Conservation (phyloP, 441 rosid genomes). For the Sinapis alba region DNA sequence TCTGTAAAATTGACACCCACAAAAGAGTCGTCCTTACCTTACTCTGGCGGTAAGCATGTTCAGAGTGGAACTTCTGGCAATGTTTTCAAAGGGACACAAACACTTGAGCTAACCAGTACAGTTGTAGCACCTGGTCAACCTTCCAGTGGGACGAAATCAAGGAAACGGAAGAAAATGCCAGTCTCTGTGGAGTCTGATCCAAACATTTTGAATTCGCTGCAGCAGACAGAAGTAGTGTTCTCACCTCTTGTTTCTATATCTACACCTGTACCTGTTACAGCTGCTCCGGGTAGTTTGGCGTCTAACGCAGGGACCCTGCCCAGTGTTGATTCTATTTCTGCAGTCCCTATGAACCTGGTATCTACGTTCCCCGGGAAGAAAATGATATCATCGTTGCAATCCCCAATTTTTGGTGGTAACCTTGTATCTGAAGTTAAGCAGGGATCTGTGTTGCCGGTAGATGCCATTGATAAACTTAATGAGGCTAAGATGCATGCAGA, state of each 20-base stretch:
- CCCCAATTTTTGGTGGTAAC: slow-evolving; percentile 47
- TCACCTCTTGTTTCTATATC: slow-evolving; percentile 50
- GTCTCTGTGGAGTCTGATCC: slow-evolving; percentile 53
- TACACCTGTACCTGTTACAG: slow-evolving; percentile 40
- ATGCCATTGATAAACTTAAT: slow-evolving; percentile 58
- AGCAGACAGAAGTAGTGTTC: slow-evolving; percentile 47
- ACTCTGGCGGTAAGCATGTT: slow-evolving; percentile 54
- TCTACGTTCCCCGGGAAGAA: slow-evolving; percentile 50
- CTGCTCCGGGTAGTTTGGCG: slow-evolving; percentile 15
- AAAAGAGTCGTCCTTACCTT: slow-evolving; percentile 59
- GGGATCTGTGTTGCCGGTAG: slow-evolving; percentile 63
- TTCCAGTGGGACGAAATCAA: slow-evolving; percentile 64
- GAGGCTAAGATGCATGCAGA: slow-evolving; percentile 85
- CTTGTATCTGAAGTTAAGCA: slow-evolving; percentile 46
- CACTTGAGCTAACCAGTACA: slow-evolving; percentile 52
- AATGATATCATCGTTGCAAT: slow-evolving; percentile 44
- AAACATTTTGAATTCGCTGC: slow-evolving; percentile 49
- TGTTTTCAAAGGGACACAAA: slow-evolving; percentile 50
- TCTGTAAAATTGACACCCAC: slow-evolving; percentile 60
- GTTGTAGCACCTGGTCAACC: slow-evolving; percentile 53
- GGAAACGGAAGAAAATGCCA: slow-evolving; percentile 76
- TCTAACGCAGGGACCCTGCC: slow-evolving; percentile 26
- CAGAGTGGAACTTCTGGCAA: slow-evolving; percentile 49
- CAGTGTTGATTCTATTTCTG: slow-evolving; percentile 35
- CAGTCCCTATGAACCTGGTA: slow-evolving; percentile 46